Conservation (phyloP, 2,329 filamentous ascomycete species). For the Karstenula rhodostoma region DNA sequence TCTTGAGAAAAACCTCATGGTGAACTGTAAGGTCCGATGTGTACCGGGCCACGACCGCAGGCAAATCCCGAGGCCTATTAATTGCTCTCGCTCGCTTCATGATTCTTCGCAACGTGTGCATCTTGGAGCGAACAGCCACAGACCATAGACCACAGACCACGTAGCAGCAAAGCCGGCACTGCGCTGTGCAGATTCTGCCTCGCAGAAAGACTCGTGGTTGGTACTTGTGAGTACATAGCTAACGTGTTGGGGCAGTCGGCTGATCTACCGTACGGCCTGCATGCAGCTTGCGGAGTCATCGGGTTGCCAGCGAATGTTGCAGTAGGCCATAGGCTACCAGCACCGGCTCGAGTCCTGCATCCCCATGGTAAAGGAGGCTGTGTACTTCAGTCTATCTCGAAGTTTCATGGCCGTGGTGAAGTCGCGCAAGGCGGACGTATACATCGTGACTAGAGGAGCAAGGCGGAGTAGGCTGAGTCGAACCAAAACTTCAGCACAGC, state of each 20-base stretch:
- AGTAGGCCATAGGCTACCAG: not conserved
- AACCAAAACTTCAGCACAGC: not conserved
- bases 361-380: not conserved
- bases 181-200: not conserved
- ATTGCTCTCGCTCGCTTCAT: not conserved
- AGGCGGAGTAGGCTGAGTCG: not conserved
- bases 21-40: not conserved
- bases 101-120: not conserved
- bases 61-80: not conserved
- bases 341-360: not conserved
- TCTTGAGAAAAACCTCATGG: not conserved
- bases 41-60: not conserved
- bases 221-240: not conserved
- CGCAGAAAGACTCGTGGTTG: not conserved
- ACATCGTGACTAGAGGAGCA: not conserved
- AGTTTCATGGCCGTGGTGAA: not conserved
- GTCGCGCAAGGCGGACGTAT: not conserved
- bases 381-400: not conserved
- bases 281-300: not conserved
- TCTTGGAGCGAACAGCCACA: not conserved
- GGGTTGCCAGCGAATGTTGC: not conserved
- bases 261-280: not conserved
- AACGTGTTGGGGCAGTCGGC: not conserved
- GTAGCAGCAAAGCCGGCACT: not conserved
- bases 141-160: not conserved